phyloP scores from a whole-genome alignment of 1,284 basidiomycete species.

The Trichosporon ovoides region DNA sequence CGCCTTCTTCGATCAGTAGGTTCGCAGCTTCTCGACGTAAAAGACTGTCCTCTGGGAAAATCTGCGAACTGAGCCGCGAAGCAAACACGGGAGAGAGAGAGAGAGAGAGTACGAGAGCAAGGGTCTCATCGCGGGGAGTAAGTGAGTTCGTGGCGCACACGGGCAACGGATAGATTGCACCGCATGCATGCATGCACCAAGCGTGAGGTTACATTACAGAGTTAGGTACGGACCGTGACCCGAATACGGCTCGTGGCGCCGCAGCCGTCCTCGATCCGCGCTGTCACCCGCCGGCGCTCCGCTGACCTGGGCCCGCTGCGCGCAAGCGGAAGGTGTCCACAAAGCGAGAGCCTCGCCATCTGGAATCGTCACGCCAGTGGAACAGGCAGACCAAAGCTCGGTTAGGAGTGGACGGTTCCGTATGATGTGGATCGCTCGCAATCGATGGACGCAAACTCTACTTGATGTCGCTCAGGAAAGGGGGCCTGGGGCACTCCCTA shows the following conservation, averaged over 20 bases:
- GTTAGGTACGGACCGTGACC: neutral
- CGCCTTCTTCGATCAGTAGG: neutral
- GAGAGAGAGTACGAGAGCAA: neutral
- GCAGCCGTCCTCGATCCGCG: neutral
- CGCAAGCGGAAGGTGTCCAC: neutral
- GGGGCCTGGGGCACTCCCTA: neutral
- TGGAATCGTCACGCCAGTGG: too few relatives aligned
- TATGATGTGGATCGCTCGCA: neutral
- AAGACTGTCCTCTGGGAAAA: neutral
- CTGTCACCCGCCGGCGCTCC: neutral
- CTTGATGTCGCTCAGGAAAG: neutral
- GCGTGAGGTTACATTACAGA: neutral
- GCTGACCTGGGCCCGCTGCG: neutral
- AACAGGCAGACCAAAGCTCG: neutral
- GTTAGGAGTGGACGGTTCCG: neutral
- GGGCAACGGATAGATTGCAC: constrained; percentile 2
- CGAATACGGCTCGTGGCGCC: neutral
- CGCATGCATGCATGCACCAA: neutral
- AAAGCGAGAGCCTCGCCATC: too few relatives aligned
- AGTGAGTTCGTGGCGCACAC: neutral
- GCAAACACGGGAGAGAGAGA: too few relatives aligned
- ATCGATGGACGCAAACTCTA: constrained; percentile 1
- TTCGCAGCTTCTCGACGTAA: neutral
- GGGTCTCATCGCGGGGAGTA: too few relatives aligned
- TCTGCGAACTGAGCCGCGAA: too few relatives aligned